Conservation (phyloP, 768 basidiomycete species). For the Epithele typhae region DNA sequence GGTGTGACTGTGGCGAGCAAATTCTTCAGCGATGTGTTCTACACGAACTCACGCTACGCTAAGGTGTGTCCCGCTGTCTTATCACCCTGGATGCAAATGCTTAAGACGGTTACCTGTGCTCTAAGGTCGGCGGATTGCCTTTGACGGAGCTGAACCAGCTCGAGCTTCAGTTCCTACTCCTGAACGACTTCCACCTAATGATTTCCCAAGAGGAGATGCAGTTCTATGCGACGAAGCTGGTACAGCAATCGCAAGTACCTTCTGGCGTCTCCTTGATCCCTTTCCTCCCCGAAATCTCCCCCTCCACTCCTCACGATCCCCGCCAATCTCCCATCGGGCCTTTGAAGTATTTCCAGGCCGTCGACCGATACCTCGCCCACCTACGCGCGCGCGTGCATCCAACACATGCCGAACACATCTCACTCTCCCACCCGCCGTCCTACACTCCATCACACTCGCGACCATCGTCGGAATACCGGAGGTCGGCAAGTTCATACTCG, state of each 20-base stretch:
- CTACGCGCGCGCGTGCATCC: constrained; percentile 19
- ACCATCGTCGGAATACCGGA: constrained; percentile 13
- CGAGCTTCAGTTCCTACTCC: constrained; percentile 92
- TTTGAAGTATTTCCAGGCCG: constrained; percentile 48
- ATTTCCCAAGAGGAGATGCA: constrained; percentile 92
- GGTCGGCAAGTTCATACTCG: constrained; percentile 16
- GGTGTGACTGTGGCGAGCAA: constrained; percentile 99
- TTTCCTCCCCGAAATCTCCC: constrained; percentile 20
- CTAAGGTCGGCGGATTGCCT: constrained; percentile 91
- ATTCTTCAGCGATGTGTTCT: constrained; percentile 98
- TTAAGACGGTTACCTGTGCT: not conserved
- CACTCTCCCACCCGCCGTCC: constrained; percentile 1
- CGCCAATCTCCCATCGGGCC: constrained; percentile 29
- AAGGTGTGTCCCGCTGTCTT: constrained; percentile 54
- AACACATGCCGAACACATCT: not conserved
- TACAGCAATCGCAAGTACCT: constrained; percentile 16
- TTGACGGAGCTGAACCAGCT: constrained; percentile 91
- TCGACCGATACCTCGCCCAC: constrained; percentile 47
- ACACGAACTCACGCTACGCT: constrained; percentile 97
- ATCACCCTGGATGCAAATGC: no score
- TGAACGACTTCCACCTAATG: constrained; percentile 92
- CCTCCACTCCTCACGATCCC: constrained; percentile 16
- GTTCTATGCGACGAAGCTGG: constrained; percentile 67
- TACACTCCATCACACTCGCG: constrained; percentile 17
- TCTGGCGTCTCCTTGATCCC: constrained; percentile 56